Evolutionary conservation across 371 early-diverging fungal genomes (phyloP), one percentile per base, ranked within the genome.

Genomic region (Mucor mucedo): DNA sequence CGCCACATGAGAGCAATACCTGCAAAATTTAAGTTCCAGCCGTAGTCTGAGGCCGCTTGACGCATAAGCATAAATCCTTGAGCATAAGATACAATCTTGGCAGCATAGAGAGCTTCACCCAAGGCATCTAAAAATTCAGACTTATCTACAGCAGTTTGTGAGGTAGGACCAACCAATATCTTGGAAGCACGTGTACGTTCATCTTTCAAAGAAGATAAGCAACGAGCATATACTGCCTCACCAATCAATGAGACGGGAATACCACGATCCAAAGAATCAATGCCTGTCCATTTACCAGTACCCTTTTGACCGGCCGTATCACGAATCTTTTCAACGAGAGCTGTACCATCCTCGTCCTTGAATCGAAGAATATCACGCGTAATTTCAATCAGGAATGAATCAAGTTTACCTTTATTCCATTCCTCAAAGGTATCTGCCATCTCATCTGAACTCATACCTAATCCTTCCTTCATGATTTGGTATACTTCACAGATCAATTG

Each of bases 31-130:
- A 98, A 82, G 78, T 95, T 83, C 99, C 99, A 99, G 63, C 81
- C 83, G 81, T 93, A 85, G 63, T 89, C 89, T 78, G 90, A 87
- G 76, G 94, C 94, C 56, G 95, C 96, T 78, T 95, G 94, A 62
- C 95, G 93, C 84, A 99, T 88, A 73, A 98, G 84, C 94, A 96
- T 97, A 84, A 98, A 98, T 41, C 99, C 99, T 85, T 99, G 99
- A 42, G 97, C 94, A 76, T 98, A 99, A 41, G 98, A 96, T 65
- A 98, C 91, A 70, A 96, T 93, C 90, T 96, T 96, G 77, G 97
- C 86, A 14, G 98, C 95, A 73, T 96, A 96, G 66, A 98, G 85
- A 50, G 96, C 97, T 76, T 93, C 89, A 61, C 91, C 91, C 55
- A 97, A 84, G 71, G 96, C 92, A 63, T 93, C 89, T 66, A 95